Evolutionary conservation across 2,329 filamentous ascomycete species (phyloP), one percentile per base, ranked within the genome.

Genomic region (Zalaria sp.): DNA sequence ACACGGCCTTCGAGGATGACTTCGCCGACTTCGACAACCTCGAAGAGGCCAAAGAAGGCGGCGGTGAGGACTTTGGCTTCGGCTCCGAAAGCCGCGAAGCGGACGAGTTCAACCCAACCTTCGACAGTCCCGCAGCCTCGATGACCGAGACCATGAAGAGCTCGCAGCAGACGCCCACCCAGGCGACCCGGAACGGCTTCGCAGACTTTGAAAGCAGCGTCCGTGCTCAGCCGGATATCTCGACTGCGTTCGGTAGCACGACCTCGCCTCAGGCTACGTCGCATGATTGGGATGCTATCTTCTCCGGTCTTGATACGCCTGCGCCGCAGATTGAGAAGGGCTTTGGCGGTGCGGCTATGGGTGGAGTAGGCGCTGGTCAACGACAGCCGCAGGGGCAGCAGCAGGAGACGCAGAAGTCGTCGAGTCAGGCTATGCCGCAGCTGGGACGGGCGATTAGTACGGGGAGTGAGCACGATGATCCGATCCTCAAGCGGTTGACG

Each of bases 251-350:
- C 25, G 43, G 34, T 4, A 43, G 42, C 7, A 45, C 43, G 32
- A 25, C 28, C 3, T 35, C 35, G 8, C 43, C 43, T 47, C 40
- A 46, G 47, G 36, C 63, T 42, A 57, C 66, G 41, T 56, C 59
- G 37, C 83, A 93, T 51, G 89, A 96, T 59, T 96, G 91, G 91
- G 89, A 96, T 55, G 83, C 86, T 34, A 85, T 96, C 42, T 96
- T 96, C 63, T 82, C 84, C 2, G 80, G 81, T 26, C 67, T 93
- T 5, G 83, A 89, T 51, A 73, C 72, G 2, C 63, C 72, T 5
- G 41, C 40, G 39, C 42, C 39, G 25, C 31, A 40, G 11, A 2
- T 26, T 37, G 36, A 40, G 27, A n/a, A 4, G 34, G 11, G 32
- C 27, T 32, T 25, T 36, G 42, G 39, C 29, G 40, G 41, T 11